phyloP scores from a whole-genome alignment of 1,284 basidiomycete genomes.

The Ganoderma leucocontextum region DNA sequence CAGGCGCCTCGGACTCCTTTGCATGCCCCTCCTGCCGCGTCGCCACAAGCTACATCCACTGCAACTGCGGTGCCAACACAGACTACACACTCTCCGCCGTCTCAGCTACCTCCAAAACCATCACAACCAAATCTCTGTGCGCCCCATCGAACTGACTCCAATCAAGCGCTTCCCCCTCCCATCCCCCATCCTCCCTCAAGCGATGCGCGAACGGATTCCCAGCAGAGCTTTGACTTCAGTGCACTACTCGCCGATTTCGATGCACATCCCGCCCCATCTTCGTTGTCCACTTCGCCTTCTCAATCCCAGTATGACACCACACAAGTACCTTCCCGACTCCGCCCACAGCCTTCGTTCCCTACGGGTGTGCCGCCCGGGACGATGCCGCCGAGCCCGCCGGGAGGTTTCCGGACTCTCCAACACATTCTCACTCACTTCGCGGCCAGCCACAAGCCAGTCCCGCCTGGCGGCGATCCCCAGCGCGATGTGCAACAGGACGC shows the following conservation, averaged over 20 bases:
- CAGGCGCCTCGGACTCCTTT: background rate
- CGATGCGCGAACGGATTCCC: background rate
- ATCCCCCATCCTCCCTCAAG: background rate
- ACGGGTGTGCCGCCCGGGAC: background rate
- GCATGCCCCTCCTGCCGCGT: background rate
- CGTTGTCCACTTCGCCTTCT: background rate
- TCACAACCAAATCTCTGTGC: background rate
- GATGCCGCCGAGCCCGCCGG: background rate
- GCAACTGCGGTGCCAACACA: background rate
- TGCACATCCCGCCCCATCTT: slow-evolving; percentile 5
- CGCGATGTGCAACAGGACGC: background rate
- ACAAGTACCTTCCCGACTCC: no score
- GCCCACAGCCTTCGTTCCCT: background rate
- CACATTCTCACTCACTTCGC: background rate
- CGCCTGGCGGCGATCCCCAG: background rate
- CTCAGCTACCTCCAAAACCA: background rate
- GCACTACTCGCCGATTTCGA: slow-evolving; percentile 12
- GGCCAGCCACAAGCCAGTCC: background rate
- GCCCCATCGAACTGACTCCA: background rate
- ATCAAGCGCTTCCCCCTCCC: background rate
- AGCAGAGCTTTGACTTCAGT: slow-evolving; percentile 7
- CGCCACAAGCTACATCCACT: background rate
- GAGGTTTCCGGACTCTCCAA: background rate
- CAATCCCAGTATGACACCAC: background rate
- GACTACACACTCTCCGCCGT: background rate